These are phyloP conservation scores for Orobanche coerulescens DNA, from an alignment of 257 asterid species.

Conservation along the genomic window DNA sequence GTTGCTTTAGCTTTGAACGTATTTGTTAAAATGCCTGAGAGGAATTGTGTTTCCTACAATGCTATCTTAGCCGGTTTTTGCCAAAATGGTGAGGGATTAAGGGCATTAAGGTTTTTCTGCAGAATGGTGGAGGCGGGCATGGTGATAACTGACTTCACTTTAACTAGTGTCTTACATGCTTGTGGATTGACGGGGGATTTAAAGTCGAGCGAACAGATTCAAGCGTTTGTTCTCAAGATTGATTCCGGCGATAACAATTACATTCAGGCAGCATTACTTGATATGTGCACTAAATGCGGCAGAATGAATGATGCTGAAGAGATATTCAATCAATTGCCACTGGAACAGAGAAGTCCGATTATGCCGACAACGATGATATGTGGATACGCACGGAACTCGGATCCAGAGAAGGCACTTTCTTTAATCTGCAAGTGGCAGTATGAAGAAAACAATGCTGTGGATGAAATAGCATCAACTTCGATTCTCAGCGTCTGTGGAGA, in stretches of 20 bases:
- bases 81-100: conserved; percentile 45
- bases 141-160: conserved; percentile 57
- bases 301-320: conserved; percentile 77
- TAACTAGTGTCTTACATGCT: conserved; percentile 58
- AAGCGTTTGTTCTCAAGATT: conserved; percentile 64
- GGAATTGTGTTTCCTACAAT: conserved; percentile 57
- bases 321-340: conserved; percentile 36
- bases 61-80: conserved; percentile 68
- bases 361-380: conserved; percentile 60
- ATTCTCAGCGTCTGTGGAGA: conserved; percentile 61
- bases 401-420: conserved; percentile 56
- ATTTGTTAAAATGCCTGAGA: conserved; percentile 59
- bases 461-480: conserved; percentile 63
- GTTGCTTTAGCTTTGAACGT: conserved; percentile 49
- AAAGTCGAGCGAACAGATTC: conserved; percentile 62
- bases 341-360: conserved; percentile 33
- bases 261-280: conserved; percentile 55
- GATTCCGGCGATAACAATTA: conserved; percentile 38
- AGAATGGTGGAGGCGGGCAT: conserved; percentile 48
- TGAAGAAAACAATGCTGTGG: conserved; percentile 30
- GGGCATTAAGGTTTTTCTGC: conserved; percentile 51
- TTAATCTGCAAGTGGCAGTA: conserved; percentile 38
- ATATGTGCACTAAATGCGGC: conserved; percentile 73
- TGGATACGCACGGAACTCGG: conserved; percentile 64
- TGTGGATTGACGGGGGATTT: conserved; percentile 51